Conservation (phyloP, 805 yeast genomes). For the Metschnikowia anglica region DNA sequence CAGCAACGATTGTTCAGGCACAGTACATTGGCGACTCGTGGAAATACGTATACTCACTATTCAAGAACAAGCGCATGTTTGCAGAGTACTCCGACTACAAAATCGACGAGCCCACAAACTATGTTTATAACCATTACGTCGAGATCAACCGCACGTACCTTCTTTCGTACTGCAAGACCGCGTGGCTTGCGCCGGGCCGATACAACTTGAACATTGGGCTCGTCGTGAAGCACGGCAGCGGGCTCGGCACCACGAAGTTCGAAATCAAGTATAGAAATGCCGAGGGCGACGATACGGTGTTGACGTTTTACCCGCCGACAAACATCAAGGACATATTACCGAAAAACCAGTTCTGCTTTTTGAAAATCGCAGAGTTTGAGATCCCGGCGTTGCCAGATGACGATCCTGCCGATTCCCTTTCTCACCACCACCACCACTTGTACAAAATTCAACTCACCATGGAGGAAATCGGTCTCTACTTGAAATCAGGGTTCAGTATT, state of each 20-base stretch:
- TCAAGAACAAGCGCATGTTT: constrained; percentile 52
- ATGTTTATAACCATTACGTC: constrained; percentile 44
- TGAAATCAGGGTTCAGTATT: constrained; percentile 52
- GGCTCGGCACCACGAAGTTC: constrained; percentile 59
- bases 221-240: constrained; percentile 52
- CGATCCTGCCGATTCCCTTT: neutral
- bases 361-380: constrained; percentile 51
- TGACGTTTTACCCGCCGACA: constrained; percentile 54
- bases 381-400: constrained; percentile 23
- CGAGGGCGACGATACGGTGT: constrained; percentile 26
- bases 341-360: constrained; percentile 46
- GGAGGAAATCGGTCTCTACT: constrained; percentile 56
- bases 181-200: constrained; percentile 49
- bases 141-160: constrained; percentile 51
- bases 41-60: constrained; percentile 50
- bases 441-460: constrained; percentile 43
- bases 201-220: constrained; percentile 54
- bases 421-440: constrained; percentile 24
- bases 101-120: constrained; percentile 49
- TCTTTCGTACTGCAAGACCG: constrained; percentile 44
- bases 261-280: constrained; percentile 38
- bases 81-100: constrained; percentile 46
- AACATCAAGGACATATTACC: constrained; percentile 60
- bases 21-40: constrained; percentile 51
- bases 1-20: constrained; percentile 3